These are phyloP conservation scores for Zymoseptoria tritici DNA, from an alignment of 2,329 filamentous ascomycete genomes.

Conservation along the genomic window DNA sequence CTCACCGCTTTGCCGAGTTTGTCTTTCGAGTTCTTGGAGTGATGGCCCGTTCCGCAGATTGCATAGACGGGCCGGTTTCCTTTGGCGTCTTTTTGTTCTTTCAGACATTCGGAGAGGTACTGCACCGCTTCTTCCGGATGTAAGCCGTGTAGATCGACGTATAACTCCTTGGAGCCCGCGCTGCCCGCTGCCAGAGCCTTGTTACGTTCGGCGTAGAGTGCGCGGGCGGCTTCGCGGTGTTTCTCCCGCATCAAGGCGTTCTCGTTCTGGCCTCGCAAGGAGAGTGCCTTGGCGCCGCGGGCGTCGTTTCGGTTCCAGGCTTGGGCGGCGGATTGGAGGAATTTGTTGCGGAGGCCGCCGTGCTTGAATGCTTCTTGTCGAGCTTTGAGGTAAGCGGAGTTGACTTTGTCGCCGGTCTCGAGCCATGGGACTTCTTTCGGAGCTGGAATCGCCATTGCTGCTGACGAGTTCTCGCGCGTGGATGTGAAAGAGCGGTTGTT, in stretches of 20 bases:
- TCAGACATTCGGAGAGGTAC: conserved; percentile 79
- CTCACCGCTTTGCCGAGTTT: conserved; percentile 94
- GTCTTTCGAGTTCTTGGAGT: conserved; percentile 98
- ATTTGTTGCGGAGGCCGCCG: conserved; percentile 92
- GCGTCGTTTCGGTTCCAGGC: conserved; percentile 98
- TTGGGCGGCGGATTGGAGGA: conserved; percentile 91
- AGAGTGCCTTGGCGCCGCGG: conserved; percentile 88
- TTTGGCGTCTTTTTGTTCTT: conserved; percentile 65
- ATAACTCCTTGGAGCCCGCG: conserved; percentile 58
- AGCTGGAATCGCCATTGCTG: conserved; percentile 74
- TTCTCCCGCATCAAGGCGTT: conserved; percentile 97
- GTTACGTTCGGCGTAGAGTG: conserved; percentile 91
- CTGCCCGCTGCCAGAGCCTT: conserved; percentile 49
- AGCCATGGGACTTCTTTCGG: conserved; percentile 95
- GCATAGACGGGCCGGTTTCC: conserved; percentile 70
- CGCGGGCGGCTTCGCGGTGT: conserved; percentile 83
- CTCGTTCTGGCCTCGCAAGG: conserved; percentile 88
- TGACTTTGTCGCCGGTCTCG: conserved; percentile 83
- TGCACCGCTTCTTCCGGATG: conserved; percentile 95
- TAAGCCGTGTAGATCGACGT: conserved; percentile 95
- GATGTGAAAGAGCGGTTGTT: conserved; percentile 60
- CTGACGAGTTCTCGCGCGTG: conserved; percentile 64
- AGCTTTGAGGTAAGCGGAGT: conserved; percentile 90
- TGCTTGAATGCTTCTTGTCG: conserved; percentile 96
- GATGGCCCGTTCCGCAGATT: conserved; percentile 93